phyloP scores from a whole-genome alignment of 257 asterid species.

The Hygrophila difformis region DNA sequence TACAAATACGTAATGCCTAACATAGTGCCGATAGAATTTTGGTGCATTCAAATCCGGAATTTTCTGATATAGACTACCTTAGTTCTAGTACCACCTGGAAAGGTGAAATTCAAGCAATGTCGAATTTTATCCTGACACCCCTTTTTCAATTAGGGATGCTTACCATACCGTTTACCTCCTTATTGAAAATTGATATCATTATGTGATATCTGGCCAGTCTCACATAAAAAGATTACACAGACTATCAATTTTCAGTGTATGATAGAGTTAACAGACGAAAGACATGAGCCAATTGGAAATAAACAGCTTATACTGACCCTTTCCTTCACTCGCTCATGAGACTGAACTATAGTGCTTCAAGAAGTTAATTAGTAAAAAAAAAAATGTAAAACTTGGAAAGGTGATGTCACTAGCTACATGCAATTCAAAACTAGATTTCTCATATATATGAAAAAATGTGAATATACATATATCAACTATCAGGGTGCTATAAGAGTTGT shows the following conservation, averaged over 20 bases:
- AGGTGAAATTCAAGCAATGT: background rate
- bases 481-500: background rate
- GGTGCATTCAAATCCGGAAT: background rate
- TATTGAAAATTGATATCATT: constrained; percentile 12
- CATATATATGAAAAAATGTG: constrained; percentile 5
- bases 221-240: no score
- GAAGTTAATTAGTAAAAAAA: constrained; percentile 9
- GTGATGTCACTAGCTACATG: background rate
- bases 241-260: background rate
- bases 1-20: constrained; percentile 10
- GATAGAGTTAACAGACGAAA: constrained; percentile 7
- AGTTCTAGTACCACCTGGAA: background rate
- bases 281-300: constrained; percentile 5
- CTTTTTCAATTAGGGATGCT: constrained; percentile 3
- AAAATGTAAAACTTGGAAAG: background rate
- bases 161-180: no score
- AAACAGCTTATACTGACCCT: background rate
- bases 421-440: background rate
- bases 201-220: no score
- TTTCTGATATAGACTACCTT: background rate
- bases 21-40: background rate
- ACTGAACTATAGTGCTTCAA: constrained; percentile 9
- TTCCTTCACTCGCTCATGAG: constrained; percentile 7
- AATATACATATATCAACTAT: constrained; percentile 6
- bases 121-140: constrained; percentile 1